A percentile compares a stretch with the other conserved stretches of the same genome.
These are phyloP conservation scores for Brassica juncea DNA, from an alignment of 345 rosid species.

Conservation along the genomic window DNA sequence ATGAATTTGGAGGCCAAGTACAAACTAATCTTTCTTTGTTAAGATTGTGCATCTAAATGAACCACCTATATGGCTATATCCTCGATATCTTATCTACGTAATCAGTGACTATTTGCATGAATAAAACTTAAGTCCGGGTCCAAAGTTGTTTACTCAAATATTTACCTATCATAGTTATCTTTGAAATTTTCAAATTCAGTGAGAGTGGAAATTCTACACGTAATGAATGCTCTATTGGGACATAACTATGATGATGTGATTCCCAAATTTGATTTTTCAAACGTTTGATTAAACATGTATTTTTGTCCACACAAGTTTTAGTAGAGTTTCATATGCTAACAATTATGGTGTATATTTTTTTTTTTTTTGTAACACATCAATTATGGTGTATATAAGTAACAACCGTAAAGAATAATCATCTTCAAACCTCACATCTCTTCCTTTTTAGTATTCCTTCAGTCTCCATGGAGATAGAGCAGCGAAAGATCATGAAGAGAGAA, in stretches of 20 bases:
- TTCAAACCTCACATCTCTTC: background rate
- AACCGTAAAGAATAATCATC: background rate
- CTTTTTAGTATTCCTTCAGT: background rate
- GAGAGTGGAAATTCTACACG: constrained; percentile 27
- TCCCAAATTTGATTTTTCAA: constrained; percentile 8
- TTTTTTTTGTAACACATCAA: no score
- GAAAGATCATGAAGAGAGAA: constrained; percentile 30
- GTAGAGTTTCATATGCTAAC: background rate
- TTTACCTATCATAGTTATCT: constrained; percentile 10
- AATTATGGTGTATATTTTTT: background rate
- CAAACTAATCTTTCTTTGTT: background rate
- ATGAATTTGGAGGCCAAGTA: background rate
- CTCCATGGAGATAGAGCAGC: constrained; percentile 35
- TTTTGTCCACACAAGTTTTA: constrained; percentile 6
- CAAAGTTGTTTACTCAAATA: constrained; percentile 16
- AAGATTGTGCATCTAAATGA: background rate
- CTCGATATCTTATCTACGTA: background rate
- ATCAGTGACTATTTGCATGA: constrained; percentile 4
- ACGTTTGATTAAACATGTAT: no score
- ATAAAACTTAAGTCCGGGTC: constrained; percentile 7
- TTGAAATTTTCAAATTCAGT: background rate
- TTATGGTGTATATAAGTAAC: constrained; percentile 7
- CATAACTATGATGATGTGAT: constrained; percentile 33
- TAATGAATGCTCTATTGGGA: constrained; percentile 13
- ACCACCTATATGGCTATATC: background rate